phyloP scores from a whole-genome alignment of 2,329 filamentous ascomycete species.

The Ascochyta koolunga region DNA sequence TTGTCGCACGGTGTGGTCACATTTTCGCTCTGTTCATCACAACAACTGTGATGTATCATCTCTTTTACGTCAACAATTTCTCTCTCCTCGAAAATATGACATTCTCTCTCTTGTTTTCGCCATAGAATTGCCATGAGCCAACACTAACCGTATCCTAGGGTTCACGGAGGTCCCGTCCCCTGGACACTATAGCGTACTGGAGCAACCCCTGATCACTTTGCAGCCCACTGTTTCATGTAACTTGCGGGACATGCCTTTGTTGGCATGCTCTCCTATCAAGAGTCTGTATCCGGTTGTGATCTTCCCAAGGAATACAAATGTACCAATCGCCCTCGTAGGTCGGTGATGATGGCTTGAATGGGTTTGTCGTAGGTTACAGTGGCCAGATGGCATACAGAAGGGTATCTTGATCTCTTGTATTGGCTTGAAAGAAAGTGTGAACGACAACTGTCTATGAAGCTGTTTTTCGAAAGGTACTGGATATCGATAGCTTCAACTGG shows the following conservation, averaged over 20 bases:
- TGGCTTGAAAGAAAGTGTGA: neutral
- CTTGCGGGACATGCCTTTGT: neutral
- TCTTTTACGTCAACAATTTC: no score
- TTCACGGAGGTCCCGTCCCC: neutral
- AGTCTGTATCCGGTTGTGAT: slow-evolving; percentile 1
- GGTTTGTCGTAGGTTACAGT: neutral
- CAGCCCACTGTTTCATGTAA: slow-evolving; percentile 10
- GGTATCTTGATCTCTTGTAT: neutral
- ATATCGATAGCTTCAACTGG: neutral
- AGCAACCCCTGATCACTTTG: neutral
- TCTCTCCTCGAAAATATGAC: no score
- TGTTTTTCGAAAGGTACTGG: neutral
- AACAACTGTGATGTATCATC: no score
- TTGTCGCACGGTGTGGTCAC: no score
- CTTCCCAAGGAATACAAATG: neutral
- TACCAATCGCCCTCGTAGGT: neutral
- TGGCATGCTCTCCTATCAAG: neutral
- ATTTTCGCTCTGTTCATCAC: no score
- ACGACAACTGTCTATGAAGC: neutral
- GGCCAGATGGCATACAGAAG: no score
- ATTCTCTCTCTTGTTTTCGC: neutral
- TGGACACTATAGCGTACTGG: neutral
- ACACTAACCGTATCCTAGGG: neutral
- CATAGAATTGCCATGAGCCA: slow-evolving; percentile 1
- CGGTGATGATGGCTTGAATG: slow-evolving; percentile 8